Evolutionary conservation across 1,284 basidiomycete species (phyloP).

Genomic region (Entoloma clypeatum): DNA sequence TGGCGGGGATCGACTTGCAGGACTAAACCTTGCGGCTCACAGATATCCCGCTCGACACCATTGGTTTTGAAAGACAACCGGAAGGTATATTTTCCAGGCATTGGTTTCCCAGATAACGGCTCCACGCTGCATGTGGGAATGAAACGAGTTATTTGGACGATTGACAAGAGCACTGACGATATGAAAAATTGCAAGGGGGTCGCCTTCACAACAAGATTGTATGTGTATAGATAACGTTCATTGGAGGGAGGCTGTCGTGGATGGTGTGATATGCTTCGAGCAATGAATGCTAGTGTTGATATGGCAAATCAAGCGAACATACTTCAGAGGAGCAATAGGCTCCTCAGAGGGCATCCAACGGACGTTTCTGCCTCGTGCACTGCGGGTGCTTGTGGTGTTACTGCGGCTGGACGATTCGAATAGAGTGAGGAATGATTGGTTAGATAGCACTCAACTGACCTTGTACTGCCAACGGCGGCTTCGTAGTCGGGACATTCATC

Average conservation of each 20-base stretch:
- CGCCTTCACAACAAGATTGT: slow-evolving; percentile 36
- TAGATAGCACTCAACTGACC: slow-evolving; percentile 24
- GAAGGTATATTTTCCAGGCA: slow-evolving; percentile 44
- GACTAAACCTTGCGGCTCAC: slow-evolving; percentile 40
- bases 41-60: slow-evolving; percentile 47
- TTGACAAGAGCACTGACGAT: slow-evolving; percentile 33
- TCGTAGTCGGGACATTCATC: slow-evolving; percentile 42
- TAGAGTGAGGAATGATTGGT: slow-evolving; percentile 4
- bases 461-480: slow-evolving; percentile 35
- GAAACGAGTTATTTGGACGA: not conserved
- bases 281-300: slow-evolving; percentile 4
- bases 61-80: slow-evolving; percentile 49
- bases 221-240: slow-evolving; percentile 45
- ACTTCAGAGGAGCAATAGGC: slow-evolving; percentile 27
- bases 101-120: slow-evolving; percentile 38
- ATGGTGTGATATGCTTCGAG: slow-evolving; percentile 10
- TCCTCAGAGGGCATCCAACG: slow-evolving; percentile 25
- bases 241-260: slow-evolving; percentile 12
- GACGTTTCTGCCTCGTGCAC: slow-evolving; percentile 26
- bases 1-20: slow-evolving; percentile 47
- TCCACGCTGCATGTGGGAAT: slow-evolving; percentile 49
- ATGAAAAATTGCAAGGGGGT: slow-evolving; percentile 43
- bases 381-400: slow-evolving; percentile 27
- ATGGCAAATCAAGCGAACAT: slow-evolving; percentile 10
- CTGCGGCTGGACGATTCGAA: slow-evolving; percentile 12